Percentiles rank a stretch among this genome's conserved stretches.
Conservation (phyloP, 2,329 filamentous ascomycete species). For the Fusarium sp. region DNA sequence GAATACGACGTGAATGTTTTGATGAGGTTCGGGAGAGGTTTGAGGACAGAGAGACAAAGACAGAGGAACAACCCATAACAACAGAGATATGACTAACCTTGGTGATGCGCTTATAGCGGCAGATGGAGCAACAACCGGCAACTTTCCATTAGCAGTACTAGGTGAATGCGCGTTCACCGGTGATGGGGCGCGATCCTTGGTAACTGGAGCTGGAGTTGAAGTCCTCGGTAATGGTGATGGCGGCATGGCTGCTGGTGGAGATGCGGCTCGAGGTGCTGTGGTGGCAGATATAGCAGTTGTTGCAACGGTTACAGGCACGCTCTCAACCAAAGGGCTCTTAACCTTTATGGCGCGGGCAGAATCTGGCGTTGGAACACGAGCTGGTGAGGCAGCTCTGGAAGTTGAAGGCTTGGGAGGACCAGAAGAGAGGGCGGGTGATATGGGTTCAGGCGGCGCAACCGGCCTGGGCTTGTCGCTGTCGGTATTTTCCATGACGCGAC, state of each 20-base stretch:
- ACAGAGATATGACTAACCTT: conserved; percentile 17
- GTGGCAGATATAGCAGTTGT: conserved; percentile 5
- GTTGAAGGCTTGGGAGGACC: conserved; percentile 30
- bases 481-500: conserved; percentile 39
- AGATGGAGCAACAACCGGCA: not conserved
- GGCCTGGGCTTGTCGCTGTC: conserved; percentile 41
- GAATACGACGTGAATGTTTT: not conserved
- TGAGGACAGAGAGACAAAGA: not conserved
- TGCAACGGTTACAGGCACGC: conserved; percentile 9
- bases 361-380: conserved; percentile 35
- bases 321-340: conserved; percentile 22
- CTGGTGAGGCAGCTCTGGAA: conserved; percentile 33
- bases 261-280: conserved; percentile 9
- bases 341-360: conserved; percentile 30
- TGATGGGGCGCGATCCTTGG: conserved; percentile 31
- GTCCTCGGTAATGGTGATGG: conserved; percentile 23
- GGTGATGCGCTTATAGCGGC: conserved; percentile 19
- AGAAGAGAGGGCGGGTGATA: conserved; percentile 41
- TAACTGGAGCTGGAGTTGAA: conserved; percentile 22
- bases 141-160: conserved; percentile 20
- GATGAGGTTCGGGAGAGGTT: not conserved
- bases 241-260: conserved; percentile 13
- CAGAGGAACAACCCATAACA: not conserved
- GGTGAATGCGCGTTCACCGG: conserved; percentile 10
- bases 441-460: conserved; percentile 41